These are phyloP conservation scores for Colletotrichum eremochloae DNA, from an alignment of 2,329 filamentous ascomycete species.

Conservation along the genomic window DNA sequence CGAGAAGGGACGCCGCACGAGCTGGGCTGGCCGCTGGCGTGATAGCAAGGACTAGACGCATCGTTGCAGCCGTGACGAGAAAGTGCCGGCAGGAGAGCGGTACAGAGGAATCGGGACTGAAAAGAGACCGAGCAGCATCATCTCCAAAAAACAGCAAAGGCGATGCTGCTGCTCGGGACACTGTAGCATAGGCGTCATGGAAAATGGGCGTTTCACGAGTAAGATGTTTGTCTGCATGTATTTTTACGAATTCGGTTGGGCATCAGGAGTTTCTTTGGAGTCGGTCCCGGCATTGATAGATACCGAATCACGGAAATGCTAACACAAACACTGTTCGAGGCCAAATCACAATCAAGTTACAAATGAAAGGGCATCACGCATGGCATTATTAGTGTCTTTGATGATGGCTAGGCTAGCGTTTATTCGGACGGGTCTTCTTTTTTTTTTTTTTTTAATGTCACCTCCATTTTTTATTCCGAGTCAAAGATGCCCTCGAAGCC, in stretches of 20 bases:
- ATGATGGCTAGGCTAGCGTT: neutral
- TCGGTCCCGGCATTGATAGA: slow-evolving; percentile 13
- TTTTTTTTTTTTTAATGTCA: neutral
- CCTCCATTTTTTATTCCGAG: neutral
- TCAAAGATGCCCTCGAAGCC: too few species aligned
- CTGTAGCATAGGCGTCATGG: slow-evolving; percentile 10
- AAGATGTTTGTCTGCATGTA: slow-evolving; percentile 10
- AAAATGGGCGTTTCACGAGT: neutral
- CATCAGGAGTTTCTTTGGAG: slow-evolving; percentile 16
- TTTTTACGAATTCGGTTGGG: slow-evolving; percentile 1
- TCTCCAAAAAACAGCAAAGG: neutral
- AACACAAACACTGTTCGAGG: neutral
- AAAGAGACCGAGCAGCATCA: neutral
- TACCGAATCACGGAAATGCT: slow-evolving; percentile 3
- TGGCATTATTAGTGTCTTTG: neutral
- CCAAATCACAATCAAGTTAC: neutral
- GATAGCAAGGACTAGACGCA: slow-evolving; percentile 45
- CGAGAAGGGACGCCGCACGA: slow-evolving; percentile 56
- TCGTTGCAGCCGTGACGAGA: neutral
- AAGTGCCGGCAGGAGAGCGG: neutral
- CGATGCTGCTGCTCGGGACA: neutral
- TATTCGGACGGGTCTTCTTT: neutral
- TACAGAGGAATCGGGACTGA: neutral
- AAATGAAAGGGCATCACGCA: neutral
- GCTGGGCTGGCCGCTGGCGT: slow-evolving; percentile 52